These are phyloP conservation scores for Coemansia biformis DNA, from an alignment of 192 early-diverging fungal species.

Conservation along the genomic window DNA sequence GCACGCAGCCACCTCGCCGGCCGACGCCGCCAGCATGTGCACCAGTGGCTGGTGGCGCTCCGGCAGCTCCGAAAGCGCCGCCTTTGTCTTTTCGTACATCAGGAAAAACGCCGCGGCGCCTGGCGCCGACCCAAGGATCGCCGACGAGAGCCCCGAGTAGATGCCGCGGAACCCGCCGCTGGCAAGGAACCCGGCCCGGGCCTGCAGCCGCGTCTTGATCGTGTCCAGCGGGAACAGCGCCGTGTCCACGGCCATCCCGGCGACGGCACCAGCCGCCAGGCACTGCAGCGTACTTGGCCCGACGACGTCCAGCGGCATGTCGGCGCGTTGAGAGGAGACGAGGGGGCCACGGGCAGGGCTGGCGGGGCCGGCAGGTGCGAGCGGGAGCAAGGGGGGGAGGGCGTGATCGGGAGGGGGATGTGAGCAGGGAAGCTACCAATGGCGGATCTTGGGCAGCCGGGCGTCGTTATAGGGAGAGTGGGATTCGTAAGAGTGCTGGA, in stretches of 20 bases:
- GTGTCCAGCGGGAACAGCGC: constrained; percentile 94
- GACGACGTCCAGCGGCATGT: constrained; percentile 14
- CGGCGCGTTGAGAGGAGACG: too few species aligned
- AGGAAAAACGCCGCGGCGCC: constrained; percentile 86
- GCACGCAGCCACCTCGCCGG: constrained; percentile 90
- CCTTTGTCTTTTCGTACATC: constrained; percentile 81
- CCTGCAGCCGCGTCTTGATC: constrained; percentile 92
- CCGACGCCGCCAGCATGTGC: constrained; percentile 85
- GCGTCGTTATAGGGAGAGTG: too few species aligned
- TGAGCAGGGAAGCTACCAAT: too few species aligned
- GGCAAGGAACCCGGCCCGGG: constrained; percentile 71
- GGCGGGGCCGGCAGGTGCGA: too few species aligned
- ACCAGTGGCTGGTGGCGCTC: constrained; percentile 52
- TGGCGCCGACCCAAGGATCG: constrained; percentile 91
- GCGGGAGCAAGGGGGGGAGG: too few species aligned
- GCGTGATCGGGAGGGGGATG: too few species aligned
- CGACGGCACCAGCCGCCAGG: constrained; percentile 73
- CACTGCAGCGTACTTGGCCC: constrained; percentile 50
- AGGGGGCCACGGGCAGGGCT: too few species aligned
- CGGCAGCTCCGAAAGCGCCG: constrained; percentile 4
- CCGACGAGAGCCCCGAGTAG: constrained; percentile 85
- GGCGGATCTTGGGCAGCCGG: too few species aligned
- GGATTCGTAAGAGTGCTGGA: too few species aligned
- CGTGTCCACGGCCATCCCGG: constrained; percentile 92
- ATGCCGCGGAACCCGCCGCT: constrained; percentile 87